These are phyloP conservation scores for Ustilago loliicola DNA, from an alignment of 1,284 basidiomycete genomes.

Conservation along the genomic window DNA sequence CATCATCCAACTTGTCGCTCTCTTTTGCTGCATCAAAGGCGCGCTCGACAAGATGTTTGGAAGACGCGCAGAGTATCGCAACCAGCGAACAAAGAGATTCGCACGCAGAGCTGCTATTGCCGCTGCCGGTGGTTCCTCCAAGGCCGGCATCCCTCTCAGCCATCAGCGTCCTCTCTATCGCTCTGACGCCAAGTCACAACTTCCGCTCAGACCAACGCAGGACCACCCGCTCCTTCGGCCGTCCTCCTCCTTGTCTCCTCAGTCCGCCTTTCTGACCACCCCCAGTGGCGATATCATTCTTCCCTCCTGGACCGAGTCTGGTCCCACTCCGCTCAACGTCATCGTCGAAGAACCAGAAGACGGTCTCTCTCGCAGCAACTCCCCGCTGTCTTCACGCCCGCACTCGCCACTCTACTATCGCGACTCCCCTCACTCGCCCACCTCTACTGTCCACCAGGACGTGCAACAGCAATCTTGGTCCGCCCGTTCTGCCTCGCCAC, in stretches of 20 bases:
- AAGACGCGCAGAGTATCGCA: conserved; percentile 47
- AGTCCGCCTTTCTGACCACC: conserved; percentile 30
- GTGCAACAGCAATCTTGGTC: conserved; percentile 23
- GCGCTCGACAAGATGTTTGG: conserved; percentile 51
- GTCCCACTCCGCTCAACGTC: conserved; percentile 47
- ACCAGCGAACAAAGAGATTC: conserved; percentile 40
- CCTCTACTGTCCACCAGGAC: conserved; percentile 11
- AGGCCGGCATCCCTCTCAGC: conserved; percentile 40
- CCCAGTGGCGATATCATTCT: conserved; percentile 47
- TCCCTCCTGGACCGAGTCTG: conserved; percentile 48
- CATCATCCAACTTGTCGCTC: conserved; percentile 37
- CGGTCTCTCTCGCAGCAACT: conserved; percentile 26
- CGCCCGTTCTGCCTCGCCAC: conserved; percentile 15
- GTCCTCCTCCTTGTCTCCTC: conserved; percentile 11
- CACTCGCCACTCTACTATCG: conserved; percentile 21
- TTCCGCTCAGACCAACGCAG: conserved; percentile 38
- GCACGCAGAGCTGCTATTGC: conserved; percentile 48
- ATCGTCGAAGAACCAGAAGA: conserved; percentile 54
- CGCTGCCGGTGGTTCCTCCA: conserved; percentile 43
- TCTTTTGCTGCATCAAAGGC: conserved; percentile 43
- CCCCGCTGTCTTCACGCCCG: conserved; percentile 23
- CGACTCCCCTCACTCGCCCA: conserved; percentile 14
- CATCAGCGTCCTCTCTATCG: conserved; percentile 50
- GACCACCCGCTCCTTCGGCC: conserved; percentile 32
- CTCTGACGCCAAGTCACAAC: conserved; percentile 35